Evolutionary conservation across 2,329 filamentous ascomycete species (phyloP), one percentile per base, ranked within the genome.

Genomic region (Trichoderma pleuroti): DNA sequence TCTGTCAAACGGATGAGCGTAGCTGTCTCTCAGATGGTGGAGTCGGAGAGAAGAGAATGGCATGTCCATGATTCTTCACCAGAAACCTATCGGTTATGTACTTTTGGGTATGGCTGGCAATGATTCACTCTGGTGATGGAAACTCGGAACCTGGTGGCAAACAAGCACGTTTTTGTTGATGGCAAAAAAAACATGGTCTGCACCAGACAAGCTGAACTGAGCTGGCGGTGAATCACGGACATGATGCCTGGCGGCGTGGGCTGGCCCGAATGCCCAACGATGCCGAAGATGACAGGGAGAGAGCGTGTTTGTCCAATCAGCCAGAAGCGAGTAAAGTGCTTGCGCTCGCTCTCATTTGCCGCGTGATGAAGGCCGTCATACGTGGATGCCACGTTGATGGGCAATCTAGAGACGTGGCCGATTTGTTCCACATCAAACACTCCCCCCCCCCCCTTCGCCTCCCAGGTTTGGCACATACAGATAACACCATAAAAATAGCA

Each of bases 91-190:
- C n/a, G 9, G 59, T 68, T 71, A 71, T 67, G 63, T 71, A 71
- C 56, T 26, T 57, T 18, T 68, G 4, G 28, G 28, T 4, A 14
- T 32, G 39, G 57, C 34, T 32, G 39, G 57, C 34, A 57, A 68
- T 71, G 70, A 71, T 71, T 71, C 70, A 71, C 54, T 21, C 56
- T 18, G n/a, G 26, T 26, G 32, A 62, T n/a, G n/a, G 16, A 39
- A 30, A 39, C 16, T 1, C 8, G 24, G 24, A 57, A 9, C 11
- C 9, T 21, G 30, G 46, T 18, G 42, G 28, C 36, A 54, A 49
- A 46, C 12, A 24, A 3, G 54, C 70, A 46, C 54, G 56, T n/a
- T 36, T 36, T 30, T 49, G 54, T 21, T 21, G 57, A 24, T 30
- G 28, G 18, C 5, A 18, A 46, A 5, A 5, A 28, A 46, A 26